Conservation (phyloP, 2,329 filamentous ascomycete genomes). For the Fusarium sp. region DNA sequence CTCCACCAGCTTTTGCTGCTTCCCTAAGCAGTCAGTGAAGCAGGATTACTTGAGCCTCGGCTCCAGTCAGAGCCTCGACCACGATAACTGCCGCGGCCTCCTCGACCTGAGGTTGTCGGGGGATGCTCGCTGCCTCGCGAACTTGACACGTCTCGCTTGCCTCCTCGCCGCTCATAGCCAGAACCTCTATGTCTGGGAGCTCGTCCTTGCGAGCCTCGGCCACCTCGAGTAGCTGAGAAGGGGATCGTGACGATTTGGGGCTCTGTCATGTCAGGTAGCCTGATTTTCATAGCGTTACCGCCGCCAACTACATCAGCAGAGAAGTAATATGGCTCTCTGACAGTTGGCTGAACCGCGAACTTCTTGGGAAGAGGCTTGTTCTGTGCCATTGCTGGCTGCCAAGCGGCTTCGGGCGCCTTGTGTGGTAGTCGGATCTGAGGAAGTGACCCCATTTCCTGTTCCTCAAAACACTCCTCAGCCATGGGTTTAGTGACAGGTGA, state of each 20-base stretch:
- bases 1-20: conserved; percentile 27
- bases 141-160: conserved; percentile 53
- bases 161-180: conserved; percentile 49
- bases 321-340: conserved; percentile 55
- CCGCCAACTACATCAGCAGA: conserved; percentile 52
- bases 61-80: conserved; percentile 59
- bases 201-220: conserved; percentile 47
- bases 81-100: conserved; percentile 58
- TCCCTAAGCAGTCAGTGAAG: conserved; percentile 47
- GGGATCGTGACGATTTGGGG: conserved; percentile 57
- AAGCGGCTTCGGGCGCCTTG: conserved; percentile 71
- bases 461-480: conserved; percentile 84
- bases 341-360: conserved; percentile 59
- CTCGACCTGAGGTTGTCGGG: conserved; percentile 47
- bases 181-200: conserved; percentile 51
- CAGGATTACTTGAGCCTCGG: conserved; percentile 48
- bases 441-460: conserved; percentile 84
- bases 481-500: conserved; percentile 73
- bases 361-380: conserved; percentile 67
- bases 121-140: conserved; percentile 47
- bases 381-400: conserved; percentile 69
- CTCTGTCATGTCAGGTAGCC: conserved; percentile 59
- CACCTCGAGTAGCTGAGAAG: conserved; percentile 51
- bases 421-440: conserved; percentile 77
- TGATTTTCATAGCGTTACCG: conserved; percentile 56